Base-by-base conservation (phyloP, 352 stramenopile species). In the Globisporangium rhizosaccharum region DNA sequence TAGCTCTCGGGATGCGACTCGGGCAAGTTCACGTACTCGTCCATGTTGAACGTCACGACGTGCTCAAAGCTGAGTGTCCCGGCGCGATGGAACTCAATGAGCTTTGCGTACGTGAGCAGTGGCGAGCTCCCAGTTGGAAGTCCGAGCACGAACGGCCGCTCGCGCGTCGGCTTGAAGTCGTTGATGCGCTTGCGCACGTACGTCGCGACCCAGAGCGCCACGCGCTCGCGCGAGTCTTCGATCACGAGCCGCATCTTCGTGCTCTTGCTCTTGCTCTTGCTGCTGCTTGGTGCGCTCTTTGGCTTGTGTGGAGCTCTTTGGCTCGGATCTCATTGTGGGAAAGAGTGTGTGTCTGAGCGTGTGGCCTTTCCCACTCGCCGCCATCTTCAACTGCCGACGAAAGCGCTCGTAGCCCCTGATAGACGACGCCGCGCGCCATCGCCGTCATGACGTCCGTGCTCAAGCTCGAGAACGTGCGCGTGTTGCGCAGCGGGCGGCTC, bases 21-120 rank as follows among this genome's bases (percentile, higher is more conserved):
- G 2, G 85, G 68, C 28, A 96, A 58, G 45, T 67, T 70, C 45
- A 94, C 85, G 66, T 96, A 96, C 71, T 96, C 88, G 68, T 96
- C 88, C 87, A 96, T 96, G 63, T 96, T 96, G 68, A 96, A 96
- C 23, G 88, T 96, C 57, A 96, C 80, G 12, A 96, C 86, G 58
- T 96, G 70, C 62, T 90, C 65, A 57, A 96, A 96, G 67, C 77
- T 85, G 54, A 85, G 59, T 26, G 56, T 61, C 48, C 63, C 62
- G 15, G 65, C 68, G 39, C 55, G 68, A 51, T 85, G 62, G 57
- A 92, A 82, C 62, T 90, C 69, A 47, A 96, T 86, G 25, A 96
- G 75, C 64, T 85, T 77, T 56, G 73, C 66, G 75, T 96, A 96
- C 39, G 84, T 88, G 46, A 75, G 61, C 57, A 96, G 62, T 51